Conservation (phyloP, 2,329 filamentous ascomycete species). For the Lachnellula suecica region DNA sequence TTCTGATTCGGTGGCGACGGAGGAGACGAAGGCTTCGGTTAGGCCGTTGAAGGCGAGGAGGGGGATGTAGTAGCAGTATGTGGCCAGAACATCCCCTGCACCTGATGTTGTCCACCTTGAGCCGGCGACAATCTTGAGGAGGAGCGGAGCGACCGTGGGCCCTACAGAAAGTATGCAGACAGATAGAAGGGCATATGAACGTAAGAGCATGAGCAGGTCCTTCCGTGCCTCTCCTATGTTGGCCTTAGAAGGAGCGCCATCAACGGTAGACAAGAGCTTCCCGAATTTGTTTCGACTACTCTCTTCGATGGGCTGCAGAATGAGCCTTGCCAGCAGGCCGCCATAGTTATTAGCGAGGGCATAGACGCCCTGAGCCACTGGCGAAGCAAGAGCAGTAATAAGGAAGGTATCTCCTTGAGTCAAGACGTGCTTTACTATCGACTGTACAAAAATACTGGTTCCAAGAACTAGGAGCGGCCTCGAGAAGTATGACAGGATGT, state of each 20-base stretch:
- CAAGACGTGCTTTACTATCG: constrained; percentile 85
- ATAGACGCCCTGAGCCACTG: constrained; percentile 85
- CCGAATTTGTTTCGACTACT: constrained; percentile 89
- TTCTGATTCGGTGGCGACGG: constrained; percentile 73
- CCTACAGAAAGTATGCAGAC: constrained; percentile 68
- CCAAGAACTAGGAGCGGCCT: constrained; percentile 69
- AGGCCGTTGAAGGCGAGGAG: constrained; percentile 90
- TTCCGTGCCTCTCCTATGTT: constrained; percentile 41
- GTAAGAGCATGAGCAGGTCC: constrained; percentile 65
- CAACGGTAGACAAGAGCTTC: constrained; percentile 59
- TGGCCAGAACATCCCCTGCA: constrained; percentile 70
- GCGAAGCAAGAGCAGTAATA: constrained; percentile 73
- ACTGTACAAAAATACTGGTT: constrained; percentile 83
- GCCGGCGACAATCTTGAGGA: constrained; percentile 76
- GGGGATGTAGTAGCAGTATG: constrained; percentile 91
- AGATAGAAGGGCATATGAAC: constrained; percentile 73
- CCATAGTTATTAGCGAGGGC: constrained; percentile 94
- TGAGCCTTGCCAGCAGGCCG: constrained; percentile 78
- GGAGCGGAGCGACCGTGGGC: constrained; percentile 70
- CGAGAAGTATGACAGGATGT: constrained; percentile 53
- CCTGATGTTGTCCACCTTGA: constrained; percentile 72
- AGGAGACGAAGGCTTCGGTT: constrained; percentile 88
- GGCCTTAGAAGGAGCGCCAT: constrained; percentile 25
- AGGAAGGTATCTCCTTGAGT: constrained; percentile 94
- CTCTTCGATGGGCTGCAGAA: constrained; percentile 96